A percentile compares a stretch with the other conserved stretches of the same genome.
Conservation (phyloP, 164 flowering plant genomes). For the Nymphaea colorata region DNA sequence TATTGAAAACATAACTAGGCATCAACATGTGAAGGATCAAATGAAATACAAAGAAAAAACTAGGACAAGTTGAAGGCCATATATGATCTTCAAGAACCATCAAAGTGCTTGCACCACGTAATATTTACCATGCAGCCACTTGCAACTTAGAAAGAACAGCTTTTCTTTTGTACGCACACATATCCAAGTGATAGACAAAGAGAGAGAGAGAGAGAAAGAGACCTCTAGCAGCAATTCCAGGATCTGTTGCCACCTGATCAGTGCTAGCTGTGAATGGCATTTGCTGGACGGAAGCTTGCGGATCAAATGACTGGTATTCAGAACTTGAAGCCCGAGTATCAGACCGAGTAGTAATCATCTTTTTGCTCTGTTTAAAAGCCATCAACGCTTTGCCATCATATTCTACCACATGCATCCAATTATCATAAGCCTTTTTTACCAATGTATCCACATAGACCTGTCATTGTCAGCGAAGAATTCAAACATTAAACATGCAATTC, state of each 20-base stretch:
- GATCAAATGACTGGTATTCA: slow-evolving; percentile 31
- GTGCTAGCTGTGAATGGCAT: slow-evolving; percentile 33
- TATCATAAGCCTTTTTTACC: slow-evolving; percentile 94
- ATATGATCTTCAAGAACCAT: too few species aligned
- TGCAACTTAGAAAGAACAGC: too few species aligned
- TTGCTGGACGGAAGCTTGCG: slow-evolving; percentile 36
- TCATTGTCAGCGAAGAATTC: slow-evolving; percentile 13
- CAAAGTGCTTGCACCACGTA: too few species aligned
- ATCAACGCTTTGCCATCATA: slow-evolving; percentile 78
- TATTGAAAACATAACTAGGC: too few species aligned
- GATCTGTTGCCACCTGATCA: slow-evolving; percentile 17
- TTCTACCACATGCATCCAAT: slow-evolving; percentile 90
- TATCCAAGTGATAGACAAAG: not conserved
- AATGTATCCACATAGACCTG: slow-evolving; percentile 77
- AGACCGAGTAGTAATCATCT: not conserved
- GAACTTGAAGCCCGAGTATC: slow-evolving; percentile 8
- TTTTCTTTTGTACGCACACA: too few species aligned
- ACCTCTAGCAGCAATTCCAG: not conserved
- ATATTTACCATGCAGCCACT: too few species aligned
- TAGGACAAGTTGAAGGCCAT: too few species aligned
- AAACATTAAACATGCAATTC: not conserved
- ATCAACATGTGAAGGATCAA: too few species aligned
- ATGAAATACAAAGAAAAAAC: too few species aligned
- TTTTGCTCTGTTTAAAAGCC: slow-evolving; percentile 31
- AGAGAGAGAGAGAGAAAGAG: not conserved